Evolutionary conservation across 176 grass and related monocot genomes (phyloP), one percentile per base, ranked within the genome.

Genomic region (Musa itinerans): DNA sequence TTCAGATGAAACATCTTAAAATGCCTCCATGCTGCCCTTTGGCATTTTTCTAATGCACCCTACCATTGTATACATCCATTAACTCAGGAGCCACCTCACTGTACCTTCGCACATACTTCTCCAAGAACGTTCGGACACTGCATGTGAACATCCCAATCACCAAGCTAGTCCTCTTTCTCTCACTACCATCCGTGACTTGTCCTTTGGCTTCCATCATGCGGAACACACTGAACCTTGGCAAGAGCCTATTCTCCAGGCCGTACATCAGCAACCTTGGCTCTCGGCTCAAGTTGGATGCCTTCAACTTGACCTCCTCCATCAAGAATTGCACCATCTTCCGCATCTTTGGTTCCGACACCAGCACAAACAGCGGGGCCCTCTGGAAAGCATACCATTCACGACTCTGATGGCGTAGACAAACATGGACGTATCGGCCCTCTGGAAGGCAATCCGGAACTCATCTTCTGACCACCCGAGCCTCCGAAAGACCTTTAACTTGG

Each of bases 231-330:
- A 75, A 75, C 73, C 73, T 75, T 14, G 73, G 73, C 25, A 75
- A 48, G 24, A 75, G 53, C 73, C 73, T 75, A 7, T 61, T 75
- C 24, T 75, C 73, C 53, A 75, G 25, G 2, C 73, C 17, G 54
- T 75, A 75, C 73, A 75, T 75, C 25, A 75, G 73, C 73, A 75
- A 16, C 53, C 61, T 75, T 16, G 73, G 73, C 15, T 75, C 54
- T 16, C 73, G 54, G 73, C 25, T 25, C 9, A 75, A 8, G 27
- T 61, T 54, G 14, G 21, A 34, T 0, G 25, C 0, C 15, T 27
- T 59, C 73, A 61, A 75, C 24, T 25, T 14, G 15, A 11, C 73
- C 73, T 75, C 73, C 14, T 22, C 61, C 54, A 61, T 19, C 16
- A 58, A 59, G 55, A 75, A 75, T 12, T 57, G 2, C 54, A 61